phyloP scores from a whole-genome alignment of 805 yeast genomes.

The Blastobotrys robertii region DNA sequence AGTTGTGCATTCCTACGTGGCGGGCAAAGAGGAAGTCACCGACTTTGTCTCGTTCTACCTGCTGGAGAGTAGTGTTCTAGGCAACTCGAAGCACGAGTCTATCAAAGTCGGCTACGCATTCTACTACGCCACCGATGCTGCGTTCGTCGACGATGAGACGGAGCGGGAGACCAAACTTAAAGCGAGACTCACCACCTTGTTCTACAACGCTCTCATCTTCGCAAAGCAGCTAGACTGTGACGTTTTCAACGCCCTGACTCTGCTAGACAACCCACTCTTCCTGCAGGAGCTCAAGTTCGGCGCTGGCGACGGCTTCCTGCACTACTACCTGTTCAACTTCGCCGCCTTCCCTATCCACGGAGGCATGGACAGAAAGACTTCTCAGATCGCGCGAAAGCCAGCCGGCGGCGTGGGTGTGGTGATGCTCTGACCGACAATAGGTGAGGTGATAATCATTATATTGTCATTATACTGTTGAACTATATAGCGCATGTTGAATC shows the following conservation, averaged over 20 bases:
- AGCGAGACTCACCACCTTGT: slow-evolving; percentile 49
- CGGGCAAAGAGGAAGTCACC: slow-evolving; percentile 52
- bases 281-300: slow-evolving; percentile 80
- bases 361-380: slow-evolving; percentile 53
- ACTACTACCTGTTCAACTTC: slow-evolving; percentile 89
- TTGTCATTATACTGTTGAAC: background rate
- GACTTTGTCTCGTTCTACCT: slow-evolving; percentile 88
- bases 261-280: slow-evolving; percentile 83
- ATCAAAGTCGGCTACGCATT: slow-evolving; percentile 81
- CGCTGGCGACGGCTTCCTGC: slow-evolving; percentile 83
- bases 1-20: slow-evolving; percentile 75
- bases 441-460: slow-evolving; percentile 5
- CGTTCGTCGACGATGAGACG: slow-evolving; percentile 27
- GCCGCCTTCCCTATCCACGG: slow-evolving; percentile 72
- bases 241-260: slow-evolving; percentile 86
- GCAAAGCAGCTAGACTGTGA: slow-evolving; percentile 65
- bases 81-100: slow-evolving; percentile 48
- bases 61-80: slow-evolving; percentile 75
- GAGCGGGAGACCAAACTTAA: slow-evolving; percentile 33
- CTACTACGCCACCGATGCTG: slow-evolving; percentile 65
- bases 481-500: background rate
- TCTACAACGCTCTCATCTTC: slow-evolving; percentile 66
- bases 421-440: too few relatives aligned
- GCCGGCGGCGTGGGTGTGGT: slow-evolving; percentile 88
- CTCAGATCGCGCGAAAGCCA: slow-evolving; percentile 40